These are phyloP conservation scores for Petasospora fabianii DNA, from an alignment of 1,139 yeast species.

Conservation along the genomic window DNA sequence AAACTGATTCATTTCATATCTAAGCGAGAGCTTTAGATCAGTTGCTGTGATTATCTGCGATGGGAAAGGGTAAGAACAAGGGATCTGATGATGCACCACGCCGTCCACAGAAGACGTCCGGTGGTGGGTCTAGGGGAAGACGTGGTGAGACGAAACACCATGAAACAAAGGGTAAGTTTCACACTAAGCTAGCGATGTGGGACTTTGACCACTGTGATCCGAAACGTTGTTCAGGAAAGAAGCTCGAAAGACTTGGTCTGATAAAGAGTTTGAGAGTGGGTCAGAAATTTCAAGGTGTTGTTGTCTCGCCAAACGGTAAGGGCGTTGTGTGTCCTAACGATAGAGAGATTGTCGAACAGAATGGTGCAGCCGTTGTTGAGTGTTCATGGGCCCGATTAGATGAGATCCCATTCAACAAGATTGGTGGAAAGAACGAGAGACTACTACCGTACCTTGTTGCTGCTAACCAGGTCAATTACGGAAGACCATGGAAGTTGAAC, in stretches of 20 bases:
- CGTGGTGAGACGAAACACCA: conserved; percentile 35
- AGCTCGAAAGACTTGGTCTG: conserved; percentile 81
- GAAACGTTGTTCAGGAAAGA: conserved; percentile 94
- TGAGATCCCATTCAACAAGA: conserved; percentile 88
- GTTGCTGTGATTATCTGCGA: no score
- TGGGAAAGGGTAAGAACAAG: conserved; percentile 71
- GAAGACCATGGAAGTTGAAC: conserved; percentile 92
- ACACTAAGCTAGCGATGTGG: conserved; percentile 84
- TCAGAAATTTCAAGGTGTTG: conserved; percentile 85
- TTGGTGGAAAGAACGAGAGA: conserved; percentile 89
- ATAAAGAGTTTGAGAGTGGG: conserved; percentile 80
- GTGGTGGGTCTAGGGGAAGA: conserved; percentile 38
- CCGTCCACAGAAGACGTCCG: conserved; percentile 38
- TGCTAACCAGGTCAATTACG: conserved; percentile 95
- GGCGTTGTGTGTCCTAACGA: conserved; percentile 91
- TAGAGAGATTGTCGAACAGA: conserved; percentile 64
- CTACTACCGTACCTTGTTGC: conserved; percentile 90
- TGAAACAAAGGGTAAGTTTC: conserved; percentile 48
- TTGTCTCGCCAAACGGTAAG: conserved; percentile 91
- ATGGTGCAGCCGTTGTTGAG: conserved; percentile 95
- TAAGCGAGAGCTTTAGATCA: no score
- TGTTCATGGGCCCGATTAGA: conserved; percentile 98
- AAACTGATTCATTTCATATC: no score
- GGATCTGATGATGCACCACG: conserved; percentile 37
- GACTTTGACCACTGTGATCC: conserved; percentile 99